Conservation (phyloP, 257 asterid genomes). For the Prunella vulgaris region DNA sequence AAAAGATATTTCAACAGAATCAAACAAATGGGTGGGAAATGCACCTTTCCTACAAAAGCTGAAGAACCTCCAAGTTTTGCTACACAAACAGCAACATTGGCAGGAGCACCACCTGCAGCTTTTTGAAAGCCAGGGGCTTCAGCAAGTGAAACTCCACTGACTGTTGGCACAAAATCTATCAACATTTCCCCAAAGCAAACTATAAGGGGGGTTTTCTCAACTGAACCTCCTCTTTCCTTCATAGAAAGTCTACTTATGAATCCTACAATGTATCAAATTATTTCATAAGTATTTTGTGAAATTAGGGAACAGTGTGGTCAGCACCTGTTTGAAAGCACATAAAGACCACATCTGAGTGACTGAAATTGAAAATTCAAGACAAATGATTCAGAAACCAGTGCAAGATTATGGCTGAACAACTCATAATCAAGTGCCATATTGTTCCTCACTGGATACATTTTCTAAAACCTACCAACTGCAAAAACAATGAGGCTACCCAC, state of each 20-base stretch:
- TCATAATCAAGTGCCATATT: neutral
- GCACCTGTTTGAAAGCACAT: neutral
- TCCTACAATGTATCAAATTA: constrained; percentile 37
- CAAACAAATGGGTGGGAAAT: constrained; percentile 3
- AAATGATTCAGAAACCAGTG: neutral
- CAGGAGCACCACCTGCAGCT: constrained; percentile 94
- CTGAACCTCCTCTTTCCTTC: constrained; percentile 33
- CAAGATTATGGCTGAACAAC: neutral
- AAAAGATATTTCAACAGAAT: neutral
- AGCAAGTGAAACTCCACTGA: constrained; percentile 80
- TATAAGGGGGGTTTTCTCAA: constrained; percentile 38
- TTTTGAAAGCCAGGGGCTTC: constrained; percentile 87
- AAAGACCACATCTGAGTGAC: neutral
- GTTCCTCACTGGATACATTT: neutral
- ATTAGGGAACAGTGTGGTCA: constrained; percentile 5
- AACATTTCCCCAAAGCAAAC: constrained; percentile 91
- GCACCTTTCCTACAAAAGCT: constrained; percentile 90
- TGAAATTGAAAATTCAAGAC: neutral
- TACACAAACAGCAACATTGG: constrained; percentile 86
- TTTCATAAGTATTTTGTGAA: constrained; percentile 1
- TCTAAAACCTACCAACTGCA: neutral
- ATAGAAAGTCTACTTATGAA: constrained; percentile 44
- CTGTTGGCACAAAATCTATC: constrained; percentile 92
- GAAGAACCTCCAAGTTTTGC: constrained; percentile 81
- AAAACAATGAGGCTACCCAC: neutral